Conservation (phyloP, 805 yeast species). For the Yarrowia yakushimensis region DNA sequence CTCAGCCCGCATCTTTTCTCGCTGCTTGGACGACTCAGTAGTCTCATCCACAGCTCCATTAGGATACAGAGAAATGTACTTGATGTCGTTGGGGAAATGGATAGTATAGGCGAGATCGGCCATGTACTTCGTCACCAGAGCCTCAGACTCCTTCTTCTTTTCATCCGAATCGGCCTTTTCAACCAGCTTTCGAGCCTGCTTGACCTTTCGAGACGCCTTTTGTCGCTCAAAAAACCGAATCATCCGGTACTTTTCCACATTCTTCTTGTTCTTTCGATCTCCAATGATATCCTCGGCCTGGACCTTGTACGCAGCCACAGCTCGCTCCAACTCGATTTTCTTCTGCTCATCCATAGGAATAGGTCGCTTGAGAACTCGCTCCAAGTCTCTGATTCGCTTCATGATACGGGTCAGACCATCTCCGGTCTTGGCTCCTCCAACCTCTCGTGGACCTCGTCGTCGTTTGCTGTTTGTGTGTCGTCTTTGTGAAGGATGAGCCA, state of each 20-base stretch:
- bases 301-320: constrained; percentile 57
- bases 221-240: constrained; percentile 87
- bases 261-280: constrained; percentile 47
- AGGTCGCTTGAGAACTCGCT: constrained; percentile 60
- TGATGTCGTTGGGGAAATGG: constrained; percentile 72
- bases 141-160: constrained; percentile 34
- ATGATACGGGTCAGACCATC: constrained; percentile 52
- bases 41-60: constrained; percentile 42
- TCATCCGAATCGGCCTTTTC: constrained; percentile 28
- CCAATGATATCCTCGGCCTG: constrained; percentile 53
- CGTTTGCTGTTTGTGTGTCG: background rate
- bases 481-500: background rate
- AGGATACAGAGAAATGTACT: constrained; percentile 78
- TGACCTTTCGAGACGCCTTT: constrained; percentile 72
- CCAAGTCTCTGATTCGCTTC: constrained; percentile 82
- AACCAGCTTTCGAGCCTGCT: constrained; percentile 42
- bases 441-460: constrained; percentile 8
- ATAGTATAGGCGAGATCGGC: constrained; percentile 71
- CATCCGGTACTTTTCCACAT: constrained; percentile 81
- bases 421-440: background rate
- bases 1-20: constrained; percentile 51
- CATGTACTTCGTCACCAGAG: constrained; percentile 50
- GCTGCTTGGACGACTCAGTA: constrained; percentile 34
- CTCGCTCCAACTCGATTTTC: constrained; percentile 53
- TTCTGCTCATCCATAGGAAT: constrained; percentile 56